Conservation (phyloP, 805 yeast genomes). For the Limtongia smithiae region DNA sequence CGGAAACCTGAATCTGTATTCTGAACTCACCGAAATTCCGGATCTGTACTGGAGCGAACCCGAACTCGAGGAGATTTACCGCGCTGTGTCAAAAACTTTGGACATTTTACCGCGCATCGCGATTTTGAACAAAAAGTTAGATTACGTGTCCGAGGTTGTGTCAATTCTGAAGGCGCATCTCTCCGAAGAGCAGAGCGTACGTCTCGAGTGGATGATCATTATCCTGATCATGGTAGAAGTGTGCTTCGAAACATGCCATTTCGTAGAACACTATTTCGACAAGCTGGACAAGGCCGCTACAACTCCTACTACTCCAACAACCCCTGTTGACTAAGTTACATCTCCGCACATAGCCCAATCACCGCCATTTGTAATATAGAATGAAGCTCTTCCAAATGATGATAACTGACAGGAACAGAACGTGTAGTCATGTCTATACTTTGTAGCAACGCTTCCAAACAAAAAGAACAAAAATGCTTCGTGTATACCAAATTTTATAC, state of each 20-base stretch:
- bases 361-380: too few species aligned
- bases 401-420: too few species aligned
- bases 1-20: constrained; percentile 79
- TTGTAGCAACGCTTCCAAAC: too few species aligned
- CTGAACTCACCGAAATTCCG: constrained; percentile 87
- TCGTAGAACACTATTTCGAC: constrained; percentile 46
- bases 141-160: constrained; percentile 86
- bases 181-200: constrained; percentile 69
- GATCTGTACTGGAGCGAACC: constrained; percentile 94
- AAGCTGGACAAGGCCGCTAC: not conserved
- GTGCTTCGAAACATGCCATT: constrained; percentile 72
- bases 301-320: not conserved
- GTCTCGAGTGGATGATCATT: constrained; percentile 87
- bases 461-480: too few species aligned
- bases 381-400: too few species aligned
- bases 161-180: constrained; percentile 70
- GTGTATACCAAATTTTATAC: too few species aligned
- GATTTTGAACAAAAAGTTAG: constrained; percentile 78
- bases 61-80: constrained; percentile 69
- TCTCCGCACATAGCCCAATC: too few species aligned
- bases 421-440: too few species aligned
- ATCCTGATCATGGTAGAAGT: constrained; percentile 81
- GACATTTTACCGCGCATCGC: constrained; percentile 76
- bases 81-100: constrained; percentile 62
- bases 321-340: not conserved